These are phyloP conservation scores for Lepidopterella palustris DNA, from an alignment of 495 filamentous ascomycete species.

Conservation along the genomic window DNA sequence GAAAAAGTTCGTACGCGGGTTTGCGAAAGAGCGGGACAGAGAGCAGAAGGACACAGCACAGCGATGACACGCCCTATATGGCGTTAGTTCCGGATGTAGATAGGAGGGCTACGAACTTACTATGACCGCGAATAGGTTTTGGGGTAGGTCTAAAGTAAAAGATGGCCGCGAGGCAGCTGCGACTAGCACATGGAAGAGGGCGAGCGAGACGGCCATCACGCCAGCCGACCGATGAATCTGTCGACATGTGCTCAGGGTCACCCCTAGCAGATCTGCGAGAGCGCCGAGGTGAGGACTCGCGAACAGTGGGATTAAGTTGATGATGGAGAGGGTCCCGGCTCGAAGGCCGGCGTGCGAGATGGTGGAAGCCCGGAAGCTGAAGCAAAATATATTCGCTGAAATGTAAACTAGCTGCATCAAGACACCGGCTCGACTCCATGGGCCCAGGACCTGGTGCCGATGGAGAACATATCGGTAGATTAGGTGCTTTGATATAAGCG, in stretches of 20 bases:
- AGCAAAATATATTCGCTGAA: not conserved
- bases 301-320: not conserved
- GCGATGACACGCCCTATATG: not conserved
- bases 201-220: not conserved
- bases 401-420: not conserved
- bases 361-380: not conserved
- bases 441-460: not conserved
- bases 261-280: not conserved
- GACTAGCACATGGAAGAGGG: not conserved
- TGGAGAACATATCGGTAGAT: conserved; percentile 20
- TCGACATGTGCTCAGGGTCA: not conserved
- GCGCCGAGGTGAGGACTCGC: not conserved
- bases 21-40: not conserved
- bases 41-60: not conserved
- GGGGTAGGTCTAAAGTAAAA: not conserved
- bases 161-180: not conserved
- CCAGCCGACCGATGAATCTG: not conserved
- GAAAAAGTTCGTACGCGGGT: not conserved
- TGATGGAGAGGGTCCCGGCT: not conserved
- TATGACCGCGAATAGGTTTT: not conserved
- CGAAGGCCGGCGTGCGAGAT: not conserved
- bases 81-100: not conserved
- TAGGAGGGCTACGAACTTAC: not conserved
- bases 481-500: conserved; percentile 20
- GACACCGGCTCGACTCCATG: not conserved